Base-by-base conservation (phyloP, 106 monocot genomes). In the Dioscorea alata region DNA sequence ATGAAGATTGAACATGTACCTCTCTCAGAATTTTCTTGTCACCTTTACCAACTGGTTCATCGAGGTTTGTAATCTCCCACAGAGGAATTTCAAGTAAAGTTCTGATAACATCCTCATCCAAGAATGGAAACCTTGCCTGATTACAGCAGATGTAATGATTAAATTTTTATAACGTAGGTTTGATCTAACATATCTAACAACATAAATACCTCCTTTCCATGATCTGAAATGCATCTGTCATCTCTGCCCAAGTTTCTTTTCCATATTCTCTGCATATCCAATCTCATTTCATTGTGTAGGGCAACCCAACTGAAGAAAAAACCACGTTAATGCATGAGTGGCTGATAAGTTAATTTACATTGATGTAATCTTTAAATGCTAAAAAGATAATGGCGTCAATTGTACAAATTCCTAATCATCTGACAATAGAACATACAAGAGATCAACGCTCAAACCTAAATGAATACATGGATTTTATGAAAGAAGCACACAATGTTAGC, bases 191-290 rank as follows among this genome's bases (percentile, higher is more conserved):
- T 15, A 48, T 21, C n/a, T 65, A 58, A 68, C 15, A 48, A 2
- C 21, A 59, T 12, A 0, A 52, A 13, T 83, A 85, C 92, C 92
- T 99, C 99, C 76, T 99, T 99, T 50, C 93, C 99, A 82, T 80
- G 78, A 75, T 99, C 93, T 50, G 99, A 92, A 67, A 93, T 87
- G 61, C 93, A 99, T 71, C 99, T 76, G 49, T 99, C 99, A 67
- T 99, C 99, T 80, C 99, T 84, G 62, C 99, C 99, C 68, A 93
- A 69, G 76, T 99, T 99, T 60, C 99, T 81, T 82, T 88, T 93
- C 99, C 99, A 99, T 33, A 99, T 99, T 85, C 99, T 85, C 56
- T 90, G 92, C 90, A 99, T 90, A 81, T 99, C 99, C 68, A 99
- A 64, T 78, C 76, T 86, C 99, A 99, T 93, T 78, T 99, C 99